Evolutionary conservation across 2,329 filamentous ascomycete species (phyloP).

Genomic region (Calonectria leucothoes): DNA sequence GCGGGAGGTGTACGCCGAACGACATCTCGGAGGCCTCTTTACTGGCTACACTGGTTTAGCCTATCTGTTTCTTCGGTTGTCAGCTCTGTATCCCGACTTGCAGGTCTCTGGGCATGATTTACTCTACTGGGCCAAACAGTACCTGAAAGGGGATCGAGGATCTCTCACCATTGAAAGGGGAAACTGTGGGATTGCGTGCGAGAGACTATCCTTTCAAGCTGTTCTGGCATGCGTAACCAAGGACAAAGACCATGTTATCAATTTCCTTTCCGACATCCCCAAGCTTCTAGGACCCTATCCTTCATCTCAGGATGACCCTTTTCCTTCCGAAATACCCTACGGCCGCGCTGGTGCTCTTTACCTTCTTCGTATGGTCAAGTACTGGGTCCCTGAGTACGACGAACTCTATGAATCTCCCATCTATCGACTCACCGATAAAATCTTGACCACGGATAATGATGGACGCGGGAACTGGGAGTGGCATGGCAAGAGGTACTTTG

Average conservation of each 20-base stretch:
- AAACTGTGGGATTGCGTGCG: constrained; percentile 62
- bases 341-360: constrained; percentile 77
- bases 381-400: constrained; percentile 63
- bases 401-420: constrained; percentile 65
- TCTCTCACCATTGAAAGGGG: constrained; percentile 50
- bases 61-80: constrained; percentile 65
- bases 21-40: constrained; percentile 60
- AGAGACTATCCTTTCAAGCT: constrained; percentile 60
- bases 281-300: constrained; percentile 45
- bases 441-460: constrained; percentile 63
- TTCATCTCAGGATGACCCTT: constrained; percentile 50
- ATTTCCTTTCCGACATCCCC: constrained; percentile 54
- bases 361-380: constrained; percentile 71
- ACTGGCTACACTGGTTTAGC: constrained; percentile 66
- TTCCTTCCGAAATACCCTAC: constrained; percentile 71
- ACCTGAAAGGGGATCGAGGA: constrained; percentile 55
- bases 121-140: constrained; percentile 59
- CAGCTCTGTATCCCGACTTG: constrained; percentile 55
- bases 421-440: constrained; percentile 67
- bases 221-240: constrained; percentile 56
- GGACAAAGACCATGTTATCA: constrained; percentile 50
- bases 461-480: constrained; percentile 67
- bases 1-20: constrained; percentile 46
- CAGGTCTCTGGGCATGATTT: constrained; percentile 55
- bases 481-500: constrained; percentile 72